Evolutionary conservation across 2,329 filamentous ascomycete species (phyloP).

Genomic region (Penicillium psychrosexuale): DNA sequence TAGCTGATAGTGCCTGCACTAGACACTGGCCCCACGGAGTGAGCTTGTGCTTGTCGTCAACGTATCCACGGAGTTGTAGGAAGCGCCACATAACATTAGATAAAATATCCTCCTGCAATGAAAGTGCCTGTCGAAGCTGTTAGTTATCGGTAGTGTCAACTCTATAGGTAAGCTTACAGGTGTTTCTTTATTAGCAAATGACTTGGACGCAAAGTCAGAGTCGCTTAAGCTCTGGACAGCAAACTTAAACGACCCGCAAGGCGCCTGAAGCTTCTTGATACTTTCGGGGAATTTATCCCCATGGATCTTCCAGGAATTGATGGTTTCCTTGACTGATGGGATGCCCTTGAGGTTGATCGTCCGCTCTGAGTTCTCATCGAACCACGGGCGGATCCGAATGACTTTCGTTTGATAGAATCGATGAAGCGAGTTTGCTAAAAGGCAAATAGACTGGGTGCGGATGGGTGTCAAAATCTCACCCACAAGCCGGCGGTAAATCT

Average conservation of each 20-base stretch:
- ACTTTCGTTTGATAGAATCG: slow-evolving; percentile 79
- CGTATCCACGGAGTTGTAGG: slow-evolving; percentile 81
- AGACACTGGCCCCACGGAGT: slow-evolving; percentile 82
- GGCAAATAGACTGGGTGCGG: slow-evolving; percentile 70
- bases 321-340: slow-evolving; percentile 52
- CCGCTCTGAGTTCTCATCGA: slow-evolving; percentile 63
- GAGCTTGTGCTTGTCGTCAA: slow-evolving; percentile 72
- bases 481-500: slow-evolving; percentile 77
- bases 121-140: slow-evolving; percentile 41
- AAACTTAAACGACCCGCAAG: slow-evolving; percentile 35
- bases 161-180: slow-evolving; percentile 30
- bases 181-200: slow-evolving; percentile 57
- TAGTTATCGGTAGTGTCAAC: slow-evolving; percentile 5
- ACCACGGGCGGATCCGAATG: slow-evolving; percentile 80
- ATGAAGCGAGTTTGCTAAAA: slow-evolving; percentile 76
- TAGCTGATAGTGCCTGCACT: slow-evolving; percentile 62
- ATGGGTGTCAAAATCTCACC: slow-evolving; percentile 70
- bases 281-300: slow-evolving; percentile 50
- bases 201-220: slow-evolving; percentile 65
- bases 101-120: slow-evolving; percentile 67
- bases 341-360: slow-evolving; percentile 63
- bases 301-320: slow-evolving; percentile 71
- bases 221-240: slow-evolving; percentile 65
- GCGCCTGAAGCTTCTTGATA: slow-evolving; percentile 32
- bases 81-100: slow-evolving; percentile 83